Percentiles rank a stretch among this genome's conserved stretches.
Conservation (phyloP, 768 basidiomycete genomes). For the Guyanaporus albipodus region DNA sequence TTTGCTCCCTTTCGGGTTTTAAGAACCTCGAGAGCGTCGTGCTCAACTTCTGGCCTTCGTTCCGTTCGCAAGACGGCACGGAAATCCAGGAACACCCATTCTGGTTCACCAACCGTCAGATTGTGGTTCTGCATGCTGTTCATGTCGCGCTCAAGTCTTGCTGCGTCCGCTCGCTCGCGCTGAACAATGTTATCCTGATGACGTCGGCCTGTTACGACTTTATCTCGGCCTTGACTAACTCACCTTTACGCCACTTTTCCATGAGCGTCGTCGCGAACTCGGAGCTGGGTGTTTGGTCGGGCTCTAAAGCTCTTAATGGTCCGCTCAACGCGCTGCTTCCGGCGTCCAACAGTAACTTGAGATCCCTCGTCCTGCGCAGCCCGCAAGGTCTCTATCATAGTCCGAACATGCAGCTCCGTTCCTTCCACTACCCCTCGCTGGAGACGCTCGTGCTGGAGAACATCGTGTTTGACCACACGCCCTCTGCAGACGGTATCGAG, state of each 20-base stretch:
- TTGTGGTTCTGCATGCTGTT: conserved; percentile 21
- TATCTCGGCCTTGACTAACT: conserved; percentile 21
- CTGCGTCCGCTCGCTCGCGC: conserved; percentile 18
- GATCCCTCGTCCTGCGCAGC: conserved; percentile 24
- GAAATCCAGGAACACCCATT: conserved; percentile 28
- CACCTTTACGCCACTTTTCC: conserved; percentile 29
- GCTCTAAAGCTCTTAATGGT: conserved; percentile 28
- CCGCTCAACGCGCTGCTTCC: conserved; percentile 27
- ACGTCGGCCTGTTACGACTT: conserved; percentile 26
- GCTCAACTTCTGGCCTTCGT: conserved; percentile 32
- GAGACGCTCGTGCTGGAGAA: conserved; percentile 28
- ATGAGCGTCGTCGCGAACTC: conserved; percentile 31
- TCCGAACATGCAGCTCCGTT: conserved; percentile 16
- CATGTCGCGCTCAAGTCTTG: conserved; percentile 22
- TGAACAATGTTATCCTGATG: conserved; percentile 28
- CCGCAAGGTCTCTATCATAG: conserved; percentile 31
- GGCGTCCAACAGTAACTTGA: conserved; percentile 14
- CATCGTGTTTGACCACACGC: conserved; percentile 25
- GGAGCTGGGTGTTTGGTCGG: conserved; percentile 29
- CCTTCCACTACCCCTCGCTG: conserved; percentile 24
- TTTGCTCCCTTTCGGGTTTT: conserved; percentile 19
- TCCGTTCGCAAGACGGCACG: conserved; percentile 18
- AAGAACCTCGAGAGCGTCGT: conserved; percentile 18
- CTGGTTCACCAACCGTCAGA: conserved; percentile 31
- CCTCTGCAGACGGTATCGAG: conserved; percentile 22